A percentile compares a stretch with the other conserved stretches of the same genome.
Evolutionary conservation across 257 asterid genomes (phyloP).

Genomic region (Schizonepeta tenuifolia): DNA sequence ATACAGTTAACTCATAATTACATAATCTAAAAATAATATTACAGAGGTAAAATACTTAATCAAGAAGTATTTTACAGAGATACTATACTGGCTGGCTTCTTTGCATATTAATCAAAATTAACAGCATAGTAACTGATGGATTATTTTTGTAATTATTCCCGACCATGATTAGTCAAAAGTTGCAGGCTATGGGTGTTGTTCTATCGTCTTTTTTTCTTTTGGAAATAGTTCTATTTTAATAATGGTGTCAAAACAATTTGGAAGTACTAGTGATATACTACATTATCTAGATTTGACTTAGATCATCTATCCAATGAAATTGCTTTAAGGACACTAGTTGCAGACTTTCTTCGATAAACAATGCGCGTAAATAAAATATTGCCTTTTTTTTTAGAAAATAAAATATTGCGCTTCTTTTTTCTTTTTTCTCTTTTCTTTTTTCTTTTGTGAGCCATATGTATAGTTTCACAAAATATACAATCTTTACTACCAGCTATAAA

Average conservation of each 20-base stretch:
- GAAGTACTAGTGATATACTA: constrained; percentile 34
- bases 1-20: no score
- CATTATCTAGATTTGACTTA: constrained; percentile 39
- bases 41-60: no score
- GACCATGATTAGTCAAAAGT: constrained; percentile 11
- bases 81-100: no score
- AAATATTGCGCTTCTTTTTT: not conserved
- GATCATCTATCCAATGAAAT: constrained; percentile 36
- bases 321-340: constrained; percentile 29
- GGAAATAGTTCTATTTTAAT: not conserved
- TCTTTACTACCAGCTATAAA: no score
- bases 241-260: constrained; percentile 37
- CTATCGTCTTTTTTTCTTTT: not conserved
- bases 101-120: no score
- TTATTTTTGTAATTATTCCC: no score
- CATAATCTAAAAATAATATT: no score
- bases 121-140: no score
- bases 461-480: not conserved
- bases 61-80: no score
- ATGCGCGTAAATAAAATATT: constrained; percentile 26
- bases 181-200: constrained; percentile 19
- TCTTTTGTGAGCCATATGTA: not conserved
- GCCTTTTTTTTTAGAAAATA: not conserved
- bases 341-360: constrained; percentile 35
- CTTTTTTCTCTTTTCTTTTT: no score